phyloP scores from a whole-genome alignment of 2,329 filamentous ascomycete species.

The Coniochaeta ligniaria region DNA sequence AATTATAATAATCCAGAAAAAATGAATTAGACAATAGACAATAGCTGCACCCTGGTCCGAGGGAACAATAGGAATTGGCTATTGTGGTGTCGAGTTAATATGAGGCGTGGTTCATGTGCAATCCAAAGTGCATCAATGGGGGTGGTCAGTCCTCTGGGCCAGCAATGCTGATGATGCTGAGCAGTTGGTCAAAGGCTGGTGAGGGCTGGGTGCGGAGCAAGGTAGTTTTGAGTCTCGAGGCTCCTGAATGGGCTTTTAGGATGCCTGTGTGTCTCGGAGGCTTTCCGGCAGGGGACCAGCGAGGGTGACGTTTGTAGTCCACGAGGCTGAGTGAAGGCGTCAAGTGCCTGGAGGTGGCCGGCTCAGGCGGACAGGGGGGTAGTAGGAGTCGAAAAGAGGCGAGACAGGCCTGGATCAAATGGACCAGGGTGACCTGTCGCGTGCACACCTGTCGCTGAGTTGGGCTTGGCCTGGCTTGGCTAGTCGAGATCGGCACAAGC shows the following conservation, averaged over 20 bases:
- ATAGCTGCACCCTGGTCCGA: not conserved
- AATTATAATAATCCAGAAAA: not conserved
- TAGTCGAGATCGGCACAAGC: not conserved
- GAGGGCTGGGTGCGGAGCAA: not conserved
- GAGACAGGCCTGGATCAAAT: slow-evolving; percentile 2
- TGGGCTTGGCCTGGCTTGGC: not conserved
- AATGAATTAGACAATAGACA: not conserved
- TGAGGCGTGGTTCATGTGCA: slow-evolving; percentile 1
- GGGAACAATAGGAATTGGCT: not conserved
- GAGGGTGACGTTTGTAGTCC: slow-evolving; percentile 1
- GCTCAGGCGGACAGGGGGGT: slow-evolving; percentile 2
- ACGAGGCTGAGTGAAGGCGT: slow-evolving; percentile 3
- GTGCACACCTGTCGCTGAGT: not conserved
- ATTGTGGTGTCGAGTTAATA: slow-evolving; percentile 2
- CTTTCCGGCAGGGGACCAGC: not conserved
- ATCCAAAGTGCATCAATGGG: not conserved
- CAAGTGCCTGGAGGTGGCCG: slow-evolving; percentile 3
- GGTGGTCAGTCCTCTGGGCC: not conserved
- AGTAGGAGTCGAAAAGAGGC: not conserved
- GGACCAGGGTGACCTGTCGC: not conserved
- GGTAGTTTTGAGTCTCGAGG: not conserved
- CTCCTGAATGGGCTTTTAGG: not conserved
- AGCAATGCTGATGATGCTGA: not conserved
- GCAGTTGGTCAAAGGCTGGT: not conserved
- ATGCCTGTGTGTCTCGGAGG: slow-evolving; percentile 1